Conservation (phyloP, 1,284 basidiomycete species). For the Porphyrellus sp. region DNA sequence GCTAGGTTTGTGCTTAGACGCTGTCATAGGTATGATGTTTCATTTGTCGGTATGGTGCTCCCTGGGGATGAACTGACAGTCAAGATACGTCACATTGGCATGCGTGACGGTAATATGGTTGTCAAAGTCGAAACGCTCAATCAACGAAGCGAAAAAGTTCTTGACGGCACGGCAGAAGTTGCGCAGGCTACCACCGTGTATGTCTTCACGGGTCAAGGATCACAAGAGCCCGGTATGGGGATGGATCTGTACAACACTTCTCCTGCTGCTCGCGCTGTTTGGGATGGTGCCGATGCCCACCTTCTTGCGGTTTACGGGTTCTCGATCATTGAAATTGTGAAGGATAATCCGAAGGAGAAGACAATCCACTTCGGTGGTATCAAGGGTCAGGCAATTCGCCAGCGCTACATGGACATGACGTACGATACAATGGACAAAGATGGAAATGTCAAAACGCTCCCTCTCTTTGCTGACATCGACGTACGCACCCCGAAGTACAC, state of each 20-base stretch:
- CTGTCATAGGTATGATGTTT: slow-evolving; percentile 73
- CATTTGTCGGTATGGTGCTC: slow-evolving; percentile 97
- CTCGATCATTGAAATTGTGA: slow-evolving; percentile 97
- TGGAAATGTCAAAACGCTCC: slow-evolving; percentile 90
- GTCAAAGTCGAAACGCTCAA: slow-evolving; percentile 90
- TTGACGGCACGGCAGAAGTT: slow-evolving; percentile 91
- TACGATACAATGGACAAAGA: slow-evolving; percentile 97
- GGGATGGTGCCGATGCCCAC: slow-evolving; percentile 95
- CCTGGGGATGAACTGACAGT: slow-evolving; percentile 88
- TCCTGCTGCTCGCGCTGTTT: slow-evolving; percentile 91
- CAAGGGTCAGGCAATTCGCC: slow-evolving; percentile 95
- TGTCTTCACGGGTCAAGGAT: slow-evolving; percentile 98
- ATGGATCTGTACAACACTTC: slow-evolving; percentile 97
- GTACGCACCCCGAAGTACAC: slow-evolving; percentile 92
- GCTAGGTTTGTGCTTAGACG: slow-evolving; percentile 8
- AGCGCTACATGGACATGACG: slow-evolving; percentile 98
- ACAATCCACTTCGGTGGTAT: slow-evolving; percentile 99
- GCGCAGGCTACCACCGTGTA: slow-evolving; percentile 91
- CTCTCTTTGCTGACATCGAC: slow-evolving; percentile 91
- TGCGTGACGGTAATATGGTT: slow-evolving; percentile 91
- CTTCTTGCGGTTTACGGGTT: slow-evolving; percentile 94
- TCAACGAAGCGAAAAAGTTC: slow-evolving; percentile 83
- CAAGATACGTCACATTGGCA: slow-evolving; percentile 86
- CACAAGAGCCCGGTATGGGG: slow-evolving; percentile 98
- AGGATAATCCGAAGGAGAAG: slow-evolving; percentile 95